Conservation (phyloP, 352 stramenopile species). For the Pythium grandisporangium region DNA sequence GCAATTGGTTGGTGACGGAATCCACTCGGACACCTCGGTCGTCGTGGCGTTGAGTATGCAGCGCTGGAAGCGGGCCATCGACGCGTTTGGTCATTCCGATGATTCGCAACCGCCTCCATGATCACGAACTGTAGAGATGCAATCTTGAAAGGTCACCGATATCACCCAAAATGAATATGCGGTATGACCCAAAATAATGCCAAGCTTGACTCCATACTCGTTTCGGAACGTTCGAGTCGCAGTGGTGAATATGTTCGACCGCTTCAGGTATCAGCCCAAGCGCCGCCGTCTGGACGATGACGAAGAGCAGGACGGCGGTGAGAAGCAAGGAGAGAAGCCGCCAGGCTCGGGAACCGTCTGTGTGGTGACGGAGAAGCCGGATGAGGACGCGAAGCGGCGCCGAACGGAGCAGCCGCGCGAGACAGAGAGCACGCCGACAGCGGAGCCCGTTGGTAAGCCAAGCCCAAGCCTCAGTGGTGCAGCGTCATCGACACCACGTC, state of each 20-base stretch:
- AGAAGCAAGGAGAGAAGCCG: constrained; percentile 2
- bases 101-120: no score
- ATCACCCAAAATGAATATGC: no score
- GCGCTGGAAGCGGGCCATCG: constrained; percentile 3
- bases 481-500: no score
- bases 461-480: constrained; percentile 10
- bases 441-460: not conserved
- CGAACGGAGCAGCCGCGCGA: constrained; percentile 5
- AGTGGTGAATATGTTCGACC: constrained; percentile 56
- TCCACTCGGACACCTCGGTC: constrained; percentile 28
- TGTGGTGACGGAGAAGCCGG: constrained; percentile 2
- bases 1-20: constrained; percentile 33
- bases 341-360: not conserved
- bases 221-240: no score
- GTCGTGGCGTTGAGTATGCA: constrained; percentile 1
- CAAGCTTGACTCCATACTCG: no score
- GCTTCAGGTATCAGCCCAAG: constrained; percentile 55
- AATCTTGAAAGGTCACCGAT: no score
- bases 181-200: no score
- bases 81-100: no score
- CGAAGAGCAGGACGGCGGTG: constrained; percentile 1
- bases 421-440: not conserved
- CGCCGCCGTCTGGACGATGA: constrained; percentile 15
- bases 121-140: no score
- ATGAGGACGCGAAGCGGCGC: not conserved